phyloP scores from a whole-genome alignment of 164 flowering plant genomes.

The Aristolochia fimbriata region DNA sequence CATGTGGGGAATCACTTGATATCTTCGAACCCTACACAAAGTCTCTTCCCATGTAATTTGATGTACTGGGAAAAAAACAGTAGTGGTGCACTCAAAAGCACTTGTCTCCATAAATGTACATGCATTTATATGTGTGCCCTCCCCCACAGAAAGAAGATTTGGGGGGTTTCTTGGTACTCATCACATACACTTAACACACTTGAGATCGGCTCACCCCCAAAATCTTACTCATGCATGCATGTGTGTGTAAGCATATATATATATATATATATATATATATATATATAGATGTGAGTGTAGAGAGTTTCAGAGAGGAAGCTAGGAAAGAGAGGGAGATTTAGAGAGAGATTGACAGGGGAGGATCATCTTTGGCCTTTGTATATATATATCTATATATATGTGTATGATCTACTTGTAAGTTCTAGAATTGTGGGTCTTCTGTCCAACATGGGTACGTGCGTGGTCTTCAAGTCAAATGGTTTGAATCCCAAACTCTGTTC shows the following conservation, averaged over 20 bases:
- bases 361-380: constrained; percentile 8
- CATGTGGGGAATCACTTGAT: neutral
- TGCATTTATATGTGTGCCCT: too few relatives aligned
- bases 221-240: too few relatives aligned
- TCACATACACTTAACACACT: too few relatives aligned
- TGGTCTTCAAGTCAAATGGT: constrained; percentile 4
- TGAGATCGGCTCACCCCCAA: too few relatives aligned
- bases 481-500: constrained; percentile 9
- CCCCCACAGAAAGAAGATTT: too few relatives aligned
- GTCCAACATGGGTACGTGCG: neutral
- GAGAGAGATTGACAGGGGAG: neutral
- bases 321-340: too few relatives aligned
- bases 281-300: neutral
- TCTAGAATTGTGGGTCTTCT: constrained; percentile 7
- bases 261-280: too few relatives aligned
- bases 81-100: too few relatives aligned
- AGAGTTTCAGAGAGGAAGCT: too few relatives aligned
- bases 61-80: neutral
- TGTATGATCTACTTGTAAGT: constrained; percentile 3
- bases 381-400: constrained; percentile 1
- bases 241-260: neutral
- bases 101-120: too few relatives aligned
- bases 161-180: too few relatives aligned
- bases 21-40: neutral
- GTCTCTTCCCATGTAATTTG: neutral